Evolutionary conservation across 257 asterid species (phyloP), one percentile per base, ranked within the genome.

Genomic region (Przewalskia tangutica): DNA sequence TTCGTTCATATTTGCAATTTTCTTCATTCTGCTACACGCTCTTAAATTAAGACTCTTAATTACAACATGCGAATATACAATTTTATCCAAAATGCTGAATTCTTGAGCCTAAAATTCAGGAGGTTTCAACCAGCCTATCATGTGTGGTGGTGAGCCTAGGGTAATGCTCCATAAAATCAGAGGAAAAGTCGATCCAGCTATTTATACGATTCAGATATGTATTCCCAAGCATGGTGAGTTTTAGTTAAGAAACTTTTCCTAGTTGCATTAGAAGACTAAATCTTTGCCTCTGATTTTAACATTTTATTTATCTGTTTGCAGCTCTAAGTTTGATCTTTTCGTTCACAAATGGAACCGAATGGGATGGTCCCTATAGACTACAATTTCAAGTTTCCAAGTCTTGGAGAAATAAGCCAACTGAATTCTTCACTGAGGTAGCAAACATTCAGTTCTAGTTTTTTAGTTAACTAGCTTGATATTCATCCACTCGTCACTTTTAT

Each of bases 61-160:
- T 70, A 44, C 38, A 44, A 71, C 23, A 0, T 56, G 23, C 17
- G 7, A 54, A 54, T 13, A 5, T 14, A 54, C 13, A 54, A 54
- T 0, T 54, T 1, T 0, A 1, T 56, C 17, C 12, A 46, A 17
- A 71, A 46, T 67, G 81, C 58, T 60, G 50, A 70, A 55, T 27
- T 48, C 58, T 62, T 77, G 81, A 83, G 64, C 16, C 16, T 0
- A 62, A 3, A 54, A 18, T 81, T 84, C 87, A 94, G 97, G 97
- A 67, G 98, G 98, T 54, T 94, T 94, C 86, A 94, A 94, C 81
- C 98, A 94, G 89, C 98, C 97, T 1, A 94, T 94, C 79, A 94
- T 93, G 98, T 94, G 98, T 81, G 97, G 97, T 56, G 93, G 95
- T 48, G 97, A 94, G 88, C 97, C 98, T 18, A 86, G 98, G 87